These are phyloP conservation scores for Malassezia brasiliensis DNA, from an alignment of 1,284 basidiomycete genomes.

Conservation along the genomic window DNA sequence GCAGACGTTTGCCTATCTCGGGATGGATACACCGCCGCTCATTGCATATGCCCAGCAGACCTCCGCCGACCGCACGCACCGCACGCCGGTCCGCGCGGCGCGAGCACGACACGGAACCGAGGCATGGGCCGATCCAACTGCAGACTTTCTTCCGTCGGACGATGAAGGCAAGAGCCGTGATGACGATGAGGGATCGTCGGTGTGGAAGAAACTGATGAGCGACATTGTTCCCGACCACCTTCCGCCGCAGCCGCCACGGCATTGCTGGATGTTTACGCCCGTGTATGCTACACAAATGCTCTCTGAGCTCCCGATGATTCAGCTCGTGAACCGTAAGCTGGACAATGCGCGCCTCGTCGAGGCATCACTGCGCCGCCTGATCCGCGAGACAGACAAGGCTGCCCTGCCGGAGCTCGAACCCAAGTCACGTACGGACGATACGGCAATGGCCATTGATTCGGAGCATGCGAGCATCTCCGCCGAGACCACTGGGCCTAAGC, in stretches of 20 bases:
- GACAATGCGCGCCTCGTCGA: conserved; percentile 37
- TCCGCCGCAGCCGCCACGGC: conserved; percentile 30
- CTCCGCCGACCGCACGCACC: neutral
- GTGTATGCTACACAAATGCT: conserved; percentile 24
- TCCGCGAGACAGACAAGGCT: conserved; percentile 29
- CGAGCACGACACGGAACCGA: neutral
- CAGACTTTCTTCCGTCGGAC: conserved; percentile 25
- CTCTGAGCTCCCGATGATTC: conserved; percentile 15
- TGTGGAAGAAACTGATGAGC: conserved; percentile 26
- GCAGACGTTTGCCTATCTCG: conserved; percentile 26
- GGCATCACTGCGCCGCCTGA: conserved; percentile 26
- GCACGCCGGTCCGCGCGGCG: neutral
- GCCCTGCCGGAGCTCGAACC: conserved; percentile 15
- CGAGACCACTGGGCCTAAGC: neutral
- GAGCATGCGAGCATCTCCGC: neutral
- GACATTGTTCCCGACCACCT: conserved; percentile 31
- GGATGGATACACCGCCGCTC: conserved; percentile 22
- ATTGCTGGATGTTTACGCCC: conserved; percentile 32
- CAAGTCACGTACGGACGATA: neutral
- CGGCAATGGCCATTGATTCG: neutral
- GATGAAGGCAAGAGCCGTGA: conserved; percentile 24
- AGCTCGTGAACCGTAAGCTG: conserved; percentile 32
- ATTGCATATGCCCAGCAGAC: neutral
- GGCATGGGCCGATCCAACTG: conserved; percentile 15
- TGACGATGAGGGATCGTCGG: conserved; percentile 19